phyloP scores from a whole-genome alignment of 495 filamentous ascomycete genomes.

The Neohortaea acidophila region DNA sequence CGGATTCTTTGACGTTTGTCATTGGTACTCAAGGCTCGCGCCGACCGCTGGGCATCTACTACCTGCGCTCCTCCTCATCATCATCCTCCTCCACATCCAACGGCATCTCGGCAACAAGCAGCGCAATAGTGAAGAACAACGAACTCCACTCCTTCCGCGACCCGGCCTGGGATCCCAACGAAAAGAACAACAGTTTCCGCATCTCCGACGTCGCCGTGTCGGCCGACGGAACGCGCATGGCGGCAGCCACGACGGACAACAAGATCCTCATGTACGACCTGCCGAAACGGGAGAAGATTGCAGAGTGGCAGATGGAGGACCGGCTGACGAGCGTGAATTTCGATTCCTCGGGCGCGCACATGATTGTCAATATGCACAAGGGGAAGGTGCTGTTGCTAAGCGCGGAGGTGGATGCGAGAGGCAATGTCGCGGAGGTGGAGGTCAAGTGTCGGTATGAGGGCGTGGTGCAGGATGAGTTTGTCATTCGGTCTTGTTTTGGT shows the following conservation, averaged over 20 bases:
- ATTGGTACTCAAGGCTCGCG: constrained; percentile 35
- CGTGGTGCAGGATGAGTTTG: constrained; percentile 51
- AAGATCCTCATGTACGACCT: constrained; percentile 75
- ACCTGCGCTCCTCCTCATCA: constrained; percentile 31
- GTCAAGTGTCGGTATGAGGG: constrained; percentile 59
- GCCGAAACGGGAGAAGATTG: constrained; percentile 52
- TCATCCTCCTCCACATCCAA: constrained; percentile 35
- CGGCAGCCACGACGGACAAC: constrained; percentile 55
- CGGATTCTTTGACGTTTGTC: constrained; percentile 62
- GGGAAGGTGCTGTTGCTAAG: constrained; percentile 63
- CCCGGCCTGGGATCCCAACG: constrained; percentile 9
- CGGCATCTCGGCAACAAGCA: background rate
- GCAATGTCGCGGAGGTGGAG: too few species aligned
- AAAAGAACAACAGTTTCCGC: constrained; percentile 34
- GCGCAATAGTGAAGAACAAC: constrained; percentile 7
- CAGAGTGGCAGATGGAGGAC: constrained; percentile 49
- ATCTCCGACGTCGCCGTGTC: constrained; percentile 76
- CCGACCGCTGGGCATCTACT: constrained; percentile 22
- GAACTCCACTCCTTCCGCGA: constrained; percentile 14
- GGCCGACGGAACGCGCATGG: constrained; percentile 58
- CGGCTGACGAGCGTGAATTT: constrained; percentile 65
- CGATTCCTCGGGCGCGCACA: constrained; percentile 57
- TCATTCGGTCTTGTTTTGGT: constrained; percentile 73
- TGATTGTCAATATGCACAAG: constrained; percentile 70
- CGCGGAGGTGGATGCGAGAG: constrained; percentile 47